Evolutionary conservation across 805 yeast genomes (phyloP), one percentile per base, ranked within the genome.

Genomic region (Blastobotrys attinorum): DNA sequence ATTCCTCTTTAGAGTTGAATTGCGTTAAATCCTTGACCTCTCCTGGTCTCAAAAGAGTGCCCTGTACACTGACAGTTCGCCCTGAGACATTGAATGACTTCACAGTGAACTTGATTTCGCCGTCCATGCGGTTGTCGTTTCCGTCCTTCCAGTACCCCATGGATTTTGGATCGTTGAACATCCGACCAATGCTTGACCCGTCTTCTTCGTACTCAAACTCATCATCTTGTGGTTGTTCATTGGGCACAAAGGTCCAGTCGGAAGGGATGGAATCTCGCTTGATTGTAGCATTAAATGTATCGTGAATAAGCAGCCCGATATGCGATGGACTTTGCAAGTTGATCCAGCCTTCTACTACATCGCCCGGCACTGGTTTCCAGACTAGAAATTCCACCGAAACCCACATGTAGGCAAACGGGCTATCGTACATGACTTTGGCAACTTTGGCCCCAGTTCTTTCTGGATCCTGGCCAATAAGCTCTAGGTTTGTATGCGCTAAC

Each of bases 241-340:
- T 78, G 40, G 92, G 90, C 43, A 85, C 73, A 63, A 90, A 92
- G 27, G 70, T 69, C 98, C 98, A 92, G 38, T 70, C 74, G 34
- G 69, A 65, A n/a, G 98, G 98, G 48, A 92, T 88, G 54, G 78
- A 80, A 59, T 74, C 80, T 60, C 84, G 79, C 63, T 84, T 86
- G 50, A 92, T 86, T 37, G 90, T 79, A 18, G 97, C 97, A 65
- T 92, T 92, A 69, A 92, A 92, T 1, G 95, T 86, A 65, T 92
- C 97, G 61, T 86, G 89, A 40, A 92, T 72, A 51, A 92, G 72
- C 48, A 92, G 70, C 47, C 97, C 97, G 55, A 92, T 83, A 60
- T 92, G 98, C 5, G 96, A 82, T 15, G 95, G 95, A 2, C 96
- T 81, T 67, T 90, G 97, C 76, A 90, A 80, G 67, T 86, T 87